These are phyloP conservation scores for Candida schatavii DNA, from an alignment of 805 yeast genomes.

Conservation along the genomic window DNA sequence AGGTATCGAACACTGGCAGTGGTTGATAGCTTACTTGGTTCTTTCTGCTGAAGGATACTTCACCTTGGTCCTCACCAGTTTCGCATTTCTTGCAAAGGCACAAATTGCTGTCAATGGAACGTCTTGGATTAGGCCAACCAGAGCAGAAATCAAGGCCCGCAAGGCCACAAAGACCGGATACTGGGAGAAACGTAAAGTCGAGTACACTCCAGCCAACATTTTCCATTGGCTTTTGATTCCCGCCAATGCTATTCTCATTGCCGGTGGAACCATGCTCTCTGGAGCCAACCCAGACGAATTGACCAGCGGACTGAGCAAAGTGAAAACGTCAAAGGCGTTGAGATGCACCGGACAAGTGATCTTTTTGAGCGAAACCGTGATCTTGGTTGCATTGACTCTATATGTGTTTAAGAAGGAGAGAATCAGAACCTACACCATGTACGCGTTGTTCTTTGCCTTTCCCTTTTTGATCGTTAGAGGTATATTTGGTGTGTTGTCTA, in stretches of 20 bases:
- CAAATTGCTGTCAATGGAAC: slow-evolving; percentile 21
- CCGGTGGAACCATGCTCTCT: slow-evolving; percentile 30
- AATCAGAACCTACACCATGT: slow-evolving; percentile 17
- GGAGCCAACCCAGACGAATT: slow-evolving; percentile 17
- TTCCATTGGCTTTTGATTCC: slow-evolving; percentile 28
- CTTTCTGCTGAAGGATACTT: slow-evolving; percentile 40
- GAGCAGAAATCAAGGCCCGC: slow-evolving; percentile 1
- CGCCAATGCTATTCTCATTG: slow-evolving; percentile 31
- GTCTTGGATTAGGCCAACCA: slow-evolving; percentile 22
- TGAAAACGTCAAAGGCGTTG: slow-evolving; percentile 21
- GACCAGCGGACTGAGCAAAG: slow-evolving; percentile 7
- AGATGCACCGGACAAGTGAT: slow-evolving; percentile 33
- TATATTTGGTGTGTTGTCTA: slow-evolving; percentile 32
- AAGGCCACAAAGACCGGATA: slow-evolving; percentile 1
- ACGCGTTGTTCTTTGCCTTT: slow-evolving; percentile 19
- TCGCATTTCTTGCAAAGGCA: slow-evolving; percentile 25
- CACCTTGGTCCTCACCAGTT: slow-evolving; percentile 26
- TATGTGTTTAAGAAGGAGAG: slow-evolving; percentile 17
- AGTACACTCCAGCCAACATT: slow-evolving; percentile 5
- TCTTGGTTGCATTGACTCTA: slow-evolving; percentile 18
- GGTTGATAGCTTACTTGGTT: slow-evolving; percentile 39
- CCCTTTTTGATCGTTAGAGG: slow-evolving; percentile 37
- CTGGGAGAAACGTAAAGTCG: not conserved
- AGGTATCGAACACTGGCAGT: slow-evolving; percentile 27
- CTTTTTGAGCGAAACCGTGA: slow-evolving; percentile 22